A percentile compares a stretch with the other conserved stretches of the same genome.
phyloP scores from a whole-genome alignment of 2,329 filamentous ascomycete genomes.

The Fusarium marasasianum region DNA sequence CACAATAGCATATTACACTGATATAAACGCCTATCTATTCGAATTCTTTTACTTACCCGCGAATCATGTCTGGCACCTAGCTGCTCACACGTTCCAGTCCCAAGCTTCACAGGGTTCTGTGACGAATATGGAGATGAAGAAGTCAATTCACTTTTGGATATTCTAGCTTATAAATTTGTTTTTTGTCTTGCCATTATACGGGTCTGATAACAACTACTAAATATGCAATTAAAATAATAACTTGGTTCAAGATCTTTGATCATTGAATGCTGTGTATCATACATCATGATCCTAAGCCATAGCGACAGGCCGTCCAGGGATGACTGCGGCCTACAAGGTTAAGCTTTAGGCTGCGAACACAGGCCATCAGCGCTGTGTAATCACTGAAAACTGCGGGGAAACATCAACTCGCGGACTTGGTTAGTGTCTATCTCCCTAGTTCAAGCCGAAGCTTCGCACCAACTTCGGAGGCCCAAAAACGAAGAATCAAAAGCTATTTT shows the following conservation, averaged over 20 bases:
- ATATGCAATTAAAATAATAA: accelerated
- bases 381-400: neutral
- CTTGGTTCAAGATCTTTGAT: neutral
- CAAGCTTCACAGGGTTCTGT: neutral
- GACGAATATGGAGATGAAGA: neutral
- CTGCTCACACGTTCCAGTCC: neutral
- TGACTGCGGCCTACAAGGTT: too few species aligned
- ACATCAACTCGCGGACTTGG: accelerated
- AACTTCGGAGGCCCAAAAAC: neutral
- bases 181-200: accelerated
- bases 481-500: neutral
- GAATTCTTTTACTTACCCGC: accelerated
- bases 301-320: neutral
- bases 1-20: neutral
- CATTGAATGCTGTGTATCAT: too few species aligned
- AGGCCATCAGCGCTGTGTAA: neutral
- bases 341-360: too few species aligned
- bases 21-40: accelerated
- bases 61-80: neutral
- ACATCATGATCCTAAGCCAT: neutral
- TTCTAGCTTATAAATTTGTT: neutral
- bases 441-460: neutral
- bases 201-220: accelerated
- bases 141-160: neutral
- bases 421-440: neutral